These are phyloP conservation scores for Tinospora cordifolia DNA, from an alignment of 164 flowering plant species.

Conservation along the genomic window DNA sequence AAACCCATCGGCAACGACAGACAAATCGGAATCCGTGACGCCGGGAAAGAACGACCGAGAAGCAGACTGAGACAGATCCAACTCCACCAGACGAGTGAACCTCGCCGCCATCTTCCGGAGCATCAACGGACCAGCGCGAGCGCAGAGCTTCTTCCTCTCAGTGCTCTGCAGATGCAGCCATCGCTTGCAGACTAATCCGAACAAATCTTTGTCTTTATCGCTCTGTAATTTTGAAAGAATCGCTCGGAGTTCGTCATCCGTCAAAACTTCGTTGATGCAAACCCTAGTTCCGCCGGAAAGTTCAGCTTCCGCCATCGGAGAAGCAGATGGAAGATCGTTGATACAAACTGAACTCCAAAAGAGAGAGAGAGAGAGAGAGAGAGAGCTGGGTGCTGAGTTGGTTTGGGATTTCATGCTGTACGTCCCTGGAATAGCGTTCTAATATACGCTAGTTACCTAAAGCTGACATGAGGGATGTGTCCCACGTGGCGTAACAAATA, in stretches of 20 bases:
- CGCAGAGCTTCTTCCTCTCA: constrained; percentile 74
- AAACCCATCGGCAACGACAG: constrained; percentile 67
- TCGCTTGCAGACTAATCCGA: constrained; percentile 83
- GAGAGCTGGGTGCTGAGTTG: background rate
- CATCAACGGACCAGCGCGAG: constrained; percentile 83
- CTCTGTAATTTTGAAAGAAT: constrained; percentile 45
- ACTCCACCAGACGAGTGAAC: constrained; percentile 48
- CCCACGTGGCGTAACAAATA: too few species aligned
- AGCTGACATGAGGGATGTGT: too few species aligned
- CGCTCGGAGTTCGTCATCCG: constrained; percentile 77
- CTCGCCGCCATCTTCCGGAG: constrained; percentile 63
- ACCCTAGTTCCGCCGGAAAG: constrained; percentile 5
- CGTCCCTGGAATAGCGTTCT: too few species aligned
- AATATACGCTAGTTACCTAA: too few species aligned
- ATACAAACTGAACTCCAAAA: background rate
- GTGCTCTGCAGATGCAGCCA: constrained; percentile 86
- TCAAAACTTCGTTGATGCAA: constrained; percentile 62
- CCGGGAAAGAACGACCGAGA: constrained; percentile 86
- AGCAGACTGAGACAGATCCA: constrained; percentile 78
- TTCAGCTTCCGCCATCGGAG: constrained; percentile 13
- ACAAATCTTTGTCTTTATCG: constrained; percentile 67
- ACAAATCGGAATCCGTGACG: constrained; percentile 73
- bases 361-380: background rate
- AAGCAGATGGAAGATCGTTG: too few species aligned
- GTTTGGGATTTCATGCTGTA: too few species aligned